phyloP scores from a whole-genome alignment of 179 eudicot species.

The Beta corolliflora region DNA sequence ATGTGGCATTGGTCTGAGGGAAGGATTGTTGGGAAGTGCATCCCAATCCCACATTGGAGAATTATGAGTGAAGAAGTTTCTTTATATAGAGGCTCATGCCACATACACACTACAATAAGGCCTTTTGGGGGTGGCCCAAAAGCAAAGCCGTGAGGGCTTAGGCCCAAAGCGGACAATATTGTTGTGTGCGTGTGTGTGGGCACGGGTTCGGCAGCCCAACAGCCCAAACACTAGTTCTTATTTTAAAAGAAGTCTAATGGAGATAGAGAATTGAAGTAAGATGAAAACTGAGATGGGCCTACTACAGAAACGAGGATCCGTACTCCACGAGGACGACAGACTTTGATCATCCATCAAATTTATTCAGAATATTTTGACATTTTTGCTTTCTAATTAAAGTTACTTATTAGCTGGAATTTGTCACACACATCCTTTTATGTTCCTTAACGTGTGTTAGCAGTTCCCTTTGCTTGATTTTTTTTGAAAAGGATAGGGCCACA shows the following conservation, averaged over 20 bases:
- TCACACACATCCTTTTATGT: not conserved
- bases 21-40: too few relatives aligned
- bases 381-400: not conserved
- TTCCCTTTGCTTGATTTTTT: not conserved
- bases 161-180: too few relatives aligned
- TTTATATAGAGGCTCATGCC: too few relatives aligned
- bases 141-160: too few relatives aligned
- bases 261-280: not conserved
- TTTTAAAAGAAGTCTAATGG: not conserved
- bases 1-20: too few relatives aligned
- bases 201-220: too few relatives aligned
- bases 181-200: too few relatives aligned
- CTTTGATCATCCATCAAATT: not conserved
- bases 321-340: conserved; percentile 24
- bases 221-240: accelerated
- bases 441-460: conserved; percentile 5
- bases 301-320: not conserved
- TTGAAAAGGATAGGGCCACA: not conserved
- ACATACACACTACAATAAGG: too few relatives aligned
- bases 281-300: not conserved
- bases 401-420: conserved; percentile 14
- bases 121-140: too few relatives aligned
- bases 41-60: too few relatives aligned
- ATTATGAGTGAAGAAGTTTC: too few relatives aligned
- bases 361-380: not conserved